These are phyloP conservation scores for Ambispora gerdemannii DNA, from an alignment of 192 early-diverging fungal species.

Conservation along the genomic window DNA sequence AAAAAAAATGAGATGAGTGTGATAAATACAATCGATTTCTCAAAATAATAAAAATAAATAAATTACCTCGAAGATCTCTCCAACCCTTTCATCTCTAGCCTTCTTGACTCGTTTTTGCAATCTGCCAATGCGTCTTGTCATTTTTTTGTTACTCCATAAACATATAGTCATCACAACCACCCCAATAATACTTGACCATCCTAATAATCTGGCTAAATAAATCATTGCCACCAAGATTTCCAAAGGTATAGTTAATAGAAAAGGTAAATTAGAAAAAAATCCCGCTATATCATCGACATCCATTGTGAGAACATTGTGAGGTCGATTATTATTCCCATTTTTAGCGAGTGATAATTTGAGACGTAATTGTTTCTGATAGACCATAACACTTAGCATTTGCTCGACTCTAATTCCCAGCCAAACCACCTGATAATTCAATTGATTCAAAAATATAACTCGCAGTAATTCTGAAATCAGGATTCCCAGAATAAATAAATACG, in stretches of 20 bases:
- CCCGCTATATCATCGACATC: conserved; percentile 67
- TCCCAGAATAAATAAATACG: conserved; percentile 48
- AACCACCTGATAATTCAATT: conserved; percentile 50
- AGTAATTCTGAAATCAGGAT: conserved; percentile 44
- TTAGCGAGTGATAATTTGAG: conserved; percentile 36
- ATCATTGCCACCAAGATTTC: conserved; percentile 63
- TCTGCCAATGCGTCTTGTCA: conserved; percentile 51
- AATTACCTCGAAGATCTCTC: conserved; percentile 67
- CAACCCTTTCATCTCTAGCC: conserved; percentile 71
- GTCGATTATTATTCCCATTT: conserved; percentile 56
- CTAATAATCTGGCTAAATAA: conserved; percentile 74
- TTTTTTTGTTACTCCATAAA: conserved; percentile 58
- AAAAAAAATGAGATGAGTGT: not conserved
- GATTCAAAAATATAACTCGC: conserved; percentile 43
- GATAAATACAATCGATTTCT: not conserved
- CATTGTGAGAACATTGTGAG: conserved; percentile 62
- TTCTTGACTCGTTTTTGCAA: conserved; percentile 56
- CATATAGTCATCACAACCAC: conserved; percentile 65
- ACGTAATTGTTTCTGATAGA: conserved; percentile 50
- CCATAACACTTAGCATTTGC: conserved; percentile 50
- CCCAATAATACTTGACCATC: conserved; percentile 73
- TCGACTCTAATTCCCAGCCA: conserved; percentile 51
- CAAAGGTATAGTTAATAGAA: conserved; percentile 65
- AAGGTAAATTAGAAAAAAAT: conserved; percentile 56
- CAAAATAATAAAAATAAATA: not conserved